Percentiles rank a stretch among this genome's conserved stretches.
Conservation (phyloP, 176 grass and related monocot genomes). For the Oropetium thomaeum region DNA sequence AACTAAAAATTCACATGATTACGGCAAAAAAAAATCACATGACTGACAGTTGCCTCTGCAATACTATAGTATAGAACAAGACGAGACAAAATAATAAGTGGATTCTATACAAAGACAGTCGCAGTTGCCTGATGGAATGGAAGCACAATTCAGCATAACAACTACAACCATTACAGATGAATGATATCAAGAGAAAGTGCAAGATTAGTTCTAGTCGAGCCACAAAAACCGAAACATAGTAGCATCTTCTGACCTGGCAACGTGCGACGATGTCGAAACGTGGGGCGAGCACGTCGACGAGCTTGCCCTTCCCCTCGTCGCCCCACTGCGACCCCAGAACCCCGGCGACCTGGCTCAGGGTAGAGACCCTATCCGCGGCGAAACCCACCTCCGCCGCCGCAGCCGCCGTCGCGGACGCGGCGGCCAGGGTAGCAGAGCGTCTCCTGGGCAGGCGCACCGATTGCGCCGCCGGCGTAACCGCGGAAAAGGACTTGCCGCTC, state of each 20-base stretch:
- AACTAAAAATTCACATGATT: background rate
- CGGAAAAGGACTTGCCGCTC: constrained; percentile 20
- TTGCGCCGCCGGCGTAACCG: background rate
- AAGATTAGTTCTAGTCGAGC: background rate
- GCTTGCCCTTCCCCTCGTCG: constrained; percentile 88
- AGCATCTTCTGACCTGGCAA: constrained; percentile 54
- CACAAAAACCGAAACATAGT: background rate
- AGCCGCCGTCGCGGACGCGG: constrained; percentile 30
- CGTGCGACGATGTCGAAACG: constrained; percentile 72
- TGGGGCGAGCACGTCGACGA: constrained; percentile 69
- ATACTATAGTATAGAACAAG: background rate
- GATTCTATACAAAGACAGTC: background rate
- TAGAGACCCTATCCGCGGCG: constrained; percentile 43
- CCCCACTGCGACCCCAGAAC: constrained; percentile 89
- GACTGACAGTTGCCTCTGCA: background rate
- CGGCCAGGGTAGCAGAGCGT: background rate
- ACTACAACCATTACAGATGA: background rate
- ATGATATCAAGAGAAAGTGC: background rate
- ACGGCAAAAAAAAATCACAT: too few relatives aligned
- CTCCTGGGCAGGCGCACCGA: constrained; percentile 12
- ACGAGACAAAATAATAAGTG: background rate
- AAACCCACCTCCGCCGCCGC: constrained; percentile 35
- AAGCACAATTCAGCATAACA: background rate
- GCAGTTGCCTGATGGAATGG: background rate
- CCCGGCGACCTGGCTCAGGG: constrained; percentile 68